Evolutionary conservation across 2,329 filamentous ascomycete genomes (phyloP).

Genomic region (Trichoderma aggressivum): DNA sequence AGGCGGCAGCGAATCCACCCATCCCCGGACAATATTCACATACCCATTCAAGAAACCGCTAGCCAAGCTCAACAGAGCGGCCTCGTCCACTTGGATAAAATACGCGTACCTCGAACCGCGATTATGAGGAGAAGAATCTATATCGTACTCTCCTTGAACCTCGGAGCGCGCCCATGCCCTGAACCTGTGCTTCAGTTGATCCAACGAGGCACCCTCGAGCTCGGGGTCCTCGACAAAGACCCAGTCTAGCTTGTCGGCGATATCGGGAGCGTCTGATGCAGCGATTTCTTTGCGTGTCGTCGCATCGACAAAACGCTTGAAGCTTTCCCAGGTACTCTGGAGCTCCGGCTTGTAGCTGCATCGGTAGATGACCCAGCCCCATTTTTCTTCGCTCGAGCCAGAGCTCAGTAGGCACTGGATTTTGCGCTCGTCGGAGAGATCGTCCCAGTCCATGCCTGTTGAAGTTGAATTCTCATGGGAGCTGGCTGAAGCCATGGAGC

Average conservation of each 20-base stretch:
- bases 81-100: not conserved
- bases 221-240: not conserved
- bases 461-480: not conserved
- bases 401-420: not conserved
- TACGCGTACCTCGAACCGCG: not conserved
- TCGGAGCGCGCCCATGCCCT: not conserved
- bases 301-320: rapidly evolving
- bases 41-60: rapidly evolving
- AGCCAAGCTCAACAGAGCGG: not conserved
- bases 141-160: not conserved
- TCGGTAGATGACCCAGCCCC: not conserved
- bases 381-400: not conserved
- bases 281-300: not conserved
- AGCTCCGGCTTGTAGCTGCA: not conserved
- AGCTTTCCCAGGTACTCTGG: not conserved
- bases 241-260: not conserved
- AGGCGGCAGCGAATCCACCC: not conserved
- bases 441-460: not conserved
- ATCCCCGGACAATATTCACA: not conserved
- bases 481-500: not conserved
- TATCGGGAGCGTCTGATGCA: not conserved
- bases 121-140: not conserved
- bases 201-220: not conserved
- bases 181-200: not conserved
- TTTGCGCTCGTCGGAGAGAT: not conserved